Conservation (phyloP, 2,329 filamentous ascomycete species). For the Phialophora verrucosa region DNA sequence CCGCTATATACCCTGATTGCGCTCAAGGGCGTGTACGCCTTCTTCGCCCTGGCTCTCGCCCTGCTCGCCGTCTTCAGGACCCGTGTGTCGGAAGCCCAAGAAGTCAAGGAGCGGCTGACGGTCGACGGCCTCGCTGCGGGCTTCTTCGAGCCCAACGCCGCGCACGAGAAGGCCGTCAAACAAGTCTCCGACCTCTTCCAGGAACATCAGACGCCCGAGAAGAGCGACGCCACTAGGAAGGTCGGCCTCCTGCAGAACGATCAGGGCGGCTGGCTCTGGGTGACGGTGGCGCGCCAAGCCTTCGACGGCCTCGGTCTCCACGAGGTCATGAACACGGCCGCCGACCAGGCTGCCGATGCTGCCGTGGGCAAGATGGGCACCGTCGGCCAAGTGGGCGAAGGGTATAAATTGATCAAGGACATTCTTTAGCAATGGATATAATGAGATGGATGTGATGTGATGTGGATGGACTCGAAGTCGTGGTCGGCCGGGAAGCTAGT, state of each 20-base stretch:
- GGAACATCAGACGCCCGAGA: slow-evolving; percentile 24
- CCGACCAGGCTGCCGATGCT: slow-evolving; percentile 6
- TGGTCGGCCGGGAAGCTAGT: neutral
- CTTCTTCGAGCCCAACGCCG: slow-evolving; percentile 30
- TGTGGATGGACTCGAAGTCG: neutral
- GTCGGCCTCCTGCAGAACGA: slow-evolving; percentile 31
- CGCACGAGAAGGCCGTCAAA: slow-evolving; percentile 27
- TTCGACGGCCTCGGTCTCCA: slow-evolving; percentile 6
- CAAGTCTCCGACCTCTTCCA: slow-evolving; percentile 26
- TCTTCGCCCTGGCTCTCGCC: slow-evolving; percentile 33
- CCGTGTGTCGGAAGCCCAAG: slow-evolving; percentile 28
- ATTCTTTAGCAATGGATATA: slow-evolving; percentile 3
- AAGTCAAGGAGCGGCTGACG: slow-evolving; percentile 36
- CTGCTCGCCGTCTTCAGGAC: slow-evolving; percentile 24
- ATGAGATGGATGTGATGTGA: too few relatives aligned
- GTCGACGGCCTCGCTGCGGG: slow-evolving; percentile 35
- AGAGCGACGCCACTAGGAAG: slow-evolving; percentile 31
- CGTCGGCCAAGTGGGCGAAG: slow-evolving; percentile 3
- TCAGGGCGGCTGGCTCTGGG: slow-evolving; percentile 32
- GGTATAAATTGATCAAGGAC: slow-evolving; percentile 17
- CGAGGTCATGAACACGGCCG: neutral
- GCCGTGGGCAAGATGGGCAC: neutral
- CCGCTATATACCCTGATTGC: slow-evolving; percentile 34
- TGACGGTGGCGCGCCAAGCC: slow-evolving; percentile 5
- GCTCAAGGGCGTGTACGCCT: slow-evolving; percentile 34